Evolutionary conservation across 2,329 filamentous ascomycete species (phyloP).

Genomic region (Trichoderma atroviride): DNA sequence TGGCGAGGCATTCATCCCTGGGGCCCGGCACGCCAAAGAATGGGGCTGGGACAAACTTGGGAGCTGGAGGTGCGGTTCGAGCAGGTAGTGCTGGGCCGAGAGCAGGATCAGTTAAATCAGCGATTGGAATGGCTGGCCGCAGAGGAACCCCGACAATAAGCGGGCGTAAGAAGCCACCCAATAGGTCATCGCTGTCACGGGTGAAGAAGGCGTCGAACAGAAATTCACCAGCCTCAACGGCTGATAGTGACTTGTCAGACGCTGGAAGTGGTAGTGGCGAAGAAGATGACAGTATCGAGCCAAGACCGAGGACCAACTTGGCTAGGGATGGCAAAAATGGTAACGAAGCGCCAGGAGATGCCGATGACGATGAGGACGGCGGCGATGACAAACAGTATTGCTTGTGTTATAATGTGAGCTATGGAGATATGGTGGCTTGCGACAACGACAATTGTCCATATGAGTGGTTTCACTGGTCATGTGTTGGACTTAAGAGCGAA

Average conservation of each 20-base stretch:
- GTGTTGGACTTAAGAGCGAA: constrained; percentile 68
- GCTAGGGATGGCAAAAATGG: constrained; percentile 42
- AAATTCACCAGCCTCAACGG: constrained; percentile 64
- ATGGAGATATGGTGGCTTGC: constrained; percentile 87
- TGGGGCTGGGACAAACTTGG: constrained; percentile 32
- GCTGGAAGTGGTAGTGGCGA: constrained; percentile 59
- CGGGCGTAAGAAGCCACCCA: constrained; percentile 53
- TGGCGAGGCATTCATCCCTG: constrained; percentile 64
- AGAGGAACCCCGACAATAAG: constrained; percentile 52
- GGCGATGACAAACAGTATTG: constrained; percentile 82
- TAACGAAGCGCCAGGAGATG: constrained; percentile 57
- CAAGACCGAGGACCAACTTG: constrained; percentile 39
- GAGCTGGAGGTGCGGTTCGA: constrained; percentile 42
- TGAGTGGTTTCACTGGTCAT: constrained; percentile 88
- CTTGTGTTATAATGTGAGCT: constrained; percentile 79
- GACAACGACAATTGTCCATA: constrained; percentile 80
- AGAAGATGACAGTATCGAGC: constrained; percentile 49
- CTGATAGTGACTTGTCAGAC: constrained; percentile 67
- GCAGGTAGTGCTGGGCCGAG: constrained; percentile 65
- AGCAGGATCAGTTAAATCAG: constrained; percentile 50
- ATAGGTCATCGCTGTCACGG: constrained; percentile 64
- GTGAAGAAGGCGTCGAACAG: constrained; percentile 62
- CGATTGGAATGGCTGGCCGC: constrained; percentile 44
- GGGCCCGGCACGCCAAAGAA: constrained; percentile 65
- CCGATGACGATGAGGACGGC: constrained; percentile 68